These are phyloP conservation scores for Colletotrichum siamense DNA, from an alignment of 2,329 filamentous ascomycete genomes.

Conservation along the genomic window DNA sequence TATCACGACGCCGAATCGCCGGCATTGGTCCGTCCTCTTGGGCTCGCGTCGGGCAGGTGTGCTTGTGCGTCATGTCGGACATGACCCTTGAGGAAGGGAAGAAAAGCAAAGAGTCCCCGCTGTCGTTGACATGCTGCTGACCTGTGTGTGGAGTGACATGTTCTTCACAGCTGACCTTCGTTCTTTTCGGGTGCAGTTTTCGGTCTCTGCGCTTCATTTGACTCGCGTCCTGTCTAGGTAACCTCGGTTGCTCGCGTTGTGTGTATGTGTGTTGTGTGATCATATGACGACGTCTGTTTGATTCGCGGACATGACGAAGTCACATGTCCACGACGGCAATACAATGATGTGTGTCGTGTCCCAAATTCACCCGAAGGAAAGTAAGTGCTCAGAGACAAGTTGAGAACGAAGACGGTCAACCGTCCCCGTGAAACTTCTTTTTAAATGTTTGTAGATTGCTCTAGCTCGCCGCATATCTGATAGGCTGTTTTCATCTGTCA, in stretches of 20 bases:
- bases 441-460: background rate
- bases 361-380: background rate
- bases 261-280: background rate
- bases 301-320: background rate
- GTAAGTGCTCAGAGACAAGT: background rate
- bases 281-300: background rate
- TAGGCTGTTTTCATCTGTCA: background rate
- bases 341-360: background rate
- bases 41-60: slow-evolving; percentile 18
- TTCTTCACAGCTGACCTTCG: background rate
- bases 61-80: slow-evolving; percentile 4
- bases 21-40: background rate
- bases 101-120: background rate
- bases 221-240: background rate
- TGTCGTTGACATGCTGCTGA: background rate
- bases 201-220: background rate
- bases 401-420: background rate
- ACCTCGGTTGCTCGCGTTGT: background rate
- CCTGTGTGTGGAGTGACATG: background rate
- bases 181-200: background rate
- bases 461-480: slow-evolving; percentile 2
- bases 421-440: background rate
- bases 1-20: background rate
- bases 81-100: background rate
- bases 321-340: background rate